Base-by-base conservation (phyloP, 2,329 filamentous ascomycete species). In the Neofusicoccum cordaticola region DNA sequence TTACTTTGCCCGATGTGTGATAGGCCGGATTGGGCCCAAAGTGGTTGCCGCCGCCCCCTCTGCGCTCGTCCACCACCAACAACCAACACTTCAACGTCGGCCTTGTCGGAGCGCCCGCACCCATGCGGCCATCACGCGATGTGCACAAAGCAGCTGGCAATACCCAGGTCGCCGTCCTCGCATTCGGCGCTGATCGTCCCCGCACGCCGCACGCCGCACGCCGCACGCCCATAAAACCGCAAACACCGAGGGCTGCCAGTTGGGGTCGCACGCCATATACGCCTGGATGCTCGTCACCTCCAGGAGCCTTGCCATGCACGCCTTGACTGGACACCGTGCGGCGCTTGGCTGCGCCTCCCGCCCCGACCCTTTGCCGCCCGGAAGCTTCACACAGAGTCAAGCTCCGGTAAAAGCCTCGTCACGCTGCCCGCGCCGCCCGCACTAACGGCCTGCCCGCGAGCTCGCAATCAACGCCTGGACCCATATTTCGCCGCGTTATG, bases 211-310 rank as follows among this genome's bases (percentile, higher is more conserved):
- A 58, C 15, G 7, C 42, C 39, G 53, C 22, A 35, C 56, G 31
- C n/a, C n/a, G 17, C 13, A 58, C 15, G 7, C 42, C 39, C n/a
- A n/a, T 22, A 47, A 60, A 39, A 62, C 58, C 45, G 58, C n/a
- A 48, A 42, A 48, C 8, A 2, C 15, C 34, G 34, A 51, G 34
- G 58, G 35, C 45, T 42, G 58, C 58, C 51, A 34, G 37, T 19
- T 22, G 34, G 27, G 37, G 35, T 62, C 58, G 58, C 58, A 62
- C 58, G 58, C 58, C 58, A 62, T 62, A n/a, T 51, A 62, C 37
- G 58, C 58, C 47, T 41, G 3, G 37, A 11, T 62, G 45, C 58
- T 62, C 58, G 58, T 62, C 58, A 62, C 13, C 15, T 44, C 34
- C 8, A 47, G n/a, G 9, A 22, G 41, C 34, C 27, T 31, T 15